Percentiles rank a stretch among this genome's conserved stretches.
phyloP scores from a whole-genome alignment of 2,329 filamentous ascomycete species.

The Parastagonospora nodorum region DNA sequence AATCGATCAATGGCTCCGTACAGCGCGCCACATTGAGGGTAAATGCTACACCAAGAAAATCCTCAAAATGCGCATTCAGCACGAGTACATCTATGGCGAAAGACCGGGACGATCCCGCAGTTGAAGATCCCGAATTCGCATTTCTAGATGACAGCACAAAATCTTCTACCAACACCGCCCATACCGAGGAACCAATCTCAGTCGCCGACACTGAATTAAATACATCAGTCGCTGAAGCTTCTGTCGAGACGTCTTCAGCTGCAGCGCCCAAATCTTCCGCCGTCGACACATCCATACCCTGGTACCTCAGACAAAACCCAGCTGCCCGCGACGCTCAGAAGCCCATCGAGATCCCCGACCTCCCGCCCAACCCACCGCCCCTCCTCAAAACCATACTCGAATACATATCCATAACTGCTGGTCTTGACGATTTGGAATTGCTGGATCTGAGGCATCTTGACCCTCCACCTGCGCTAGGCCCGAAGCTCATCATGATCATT shows the following conservation, averaged over 20 bases:
- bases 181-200: neutral
- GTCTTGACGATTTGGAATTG: conserved; percentile 79
- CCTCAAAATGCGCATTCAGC: conserved; percentile 24
- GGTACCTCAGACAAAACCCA: conserved; percentile 74
- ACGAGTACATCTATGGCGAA: conserved; percentile 17
- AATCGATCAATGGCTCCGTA: conserved; percentile 9
- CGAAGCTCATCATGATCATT: conserved; percentile 90
- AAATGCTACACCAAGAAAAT: conserved; percentile 1
- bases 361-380: conserved; percentile 71
- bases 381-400: conserved; percentile 75
- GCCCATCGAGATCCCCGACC: conserved; percentile 63
- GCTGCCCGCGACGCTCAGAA: conserved; percentile 45
- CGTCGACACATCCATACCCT: conserved; percentile 59
- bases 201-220: neutral
- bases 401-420: conserved; percentile 81
- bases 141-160: conserved; percentile 9
- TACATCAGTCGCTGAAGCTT: neutral
- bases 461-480: conserved; percentile 83
- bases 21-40: conserved; percentile 8
- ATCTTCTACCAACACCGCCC: neutral
- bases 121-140: conserved; percentile 18
- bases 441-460: conserved; percentile 84
- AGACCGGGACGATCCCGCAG: conserved; percentile 17
- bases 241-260: neutral
- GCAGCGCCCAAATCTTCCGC: conserved; percentile 4